Conservation (phyloP, 495 filamentous ascomycete species). For the Talaromyces proteolyticus region DNA sequence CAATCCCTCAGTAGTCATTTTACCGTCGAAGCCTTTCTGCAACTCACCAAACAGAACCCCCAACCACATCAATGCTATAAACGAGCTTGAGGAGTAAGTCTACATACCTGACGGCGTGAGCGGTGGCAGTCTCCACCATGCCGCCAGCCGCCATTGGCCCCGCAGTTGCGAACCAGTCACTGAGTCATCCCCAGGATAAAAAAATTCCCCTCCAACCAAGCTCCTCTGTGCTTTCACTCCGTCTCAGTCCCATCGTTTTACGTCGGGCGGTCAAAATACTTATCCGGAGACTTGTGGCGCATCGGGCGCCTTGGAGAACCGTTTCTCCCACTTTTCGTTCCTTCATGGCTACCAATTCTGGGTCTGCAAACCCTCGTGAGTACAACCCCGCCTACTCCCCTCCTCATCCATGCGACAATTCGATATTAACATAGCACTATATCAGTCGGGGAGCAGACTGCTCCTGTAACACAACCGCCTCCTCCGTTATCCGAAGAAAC, state of each 20-base stretch:
- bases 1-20: not conserved
- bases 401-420: not conserved
- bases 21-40: not conserved
- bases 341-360: constrained; percentile 55
- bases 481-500: constrained; percentile 42
- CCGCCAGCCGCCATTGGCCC: constrained; percentile 1
- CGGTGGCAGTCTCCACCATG: not conserved
- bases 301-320: constrained; percentile 43
- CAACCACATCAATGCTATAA: constrained; percentile 1
- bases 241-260: constrained; percentile 2
- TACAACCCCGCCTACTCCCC: constrained; percentile 4
- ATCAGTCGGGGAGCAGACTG: constrained; percentile 48
- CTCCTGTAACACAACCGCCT: constrained; percentile 38
- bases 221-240: not conserved
- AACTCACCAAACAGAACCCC: not conserved
- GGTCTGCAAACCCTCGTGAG: constrained; percentile 50
- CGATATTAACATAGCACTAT: constrained; percentile 5
- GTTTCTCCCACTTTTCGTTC: constrained; percentile 36
- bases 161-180: not conserved
- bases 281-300: constrained; percentile 42
- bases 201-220: constrained; percentile 5
- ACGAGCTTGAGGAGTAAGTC: too few species aligned
- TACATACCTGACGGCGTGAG: too few species aligned
- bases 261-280: constrained; percentile 46
- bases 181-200: constrained; percentile 4